Evolutionary conservation across 768 basidiomycete species (phyloP), one percentile per base, ranked within the genome.

Genomic region (Strobilomyces echinocephalus): DNA sequence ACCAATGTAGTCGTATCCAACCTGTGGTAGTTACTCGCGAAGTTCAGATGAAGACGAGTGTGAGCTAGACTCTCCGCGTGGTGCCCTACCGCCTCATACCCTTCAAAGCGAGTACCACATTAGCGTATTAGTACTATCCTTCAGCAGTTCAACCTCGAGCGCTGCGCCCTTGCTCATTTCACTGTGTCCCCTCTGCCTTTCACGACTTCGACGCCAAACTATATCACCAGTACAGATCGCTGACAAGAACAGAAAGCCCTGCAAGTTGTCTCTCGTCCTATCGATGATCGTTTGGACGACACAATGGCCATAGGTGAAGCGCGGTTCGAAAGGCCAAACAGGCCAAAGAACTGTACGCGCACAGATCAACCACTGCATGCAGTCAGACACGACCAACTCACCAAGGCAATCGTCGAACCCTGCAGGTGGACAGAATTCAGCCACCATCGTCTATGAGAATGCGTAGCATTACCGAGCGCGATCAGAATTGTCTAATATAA

Each of bases 391-490:
- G 1, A n/a, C 1, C 11, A 8, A 49, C 63, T 18, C 52, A 78
- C 80, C 81, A 82, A 90, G 63, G n/a, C n/a, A n/a, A n/a, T 91
- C 88, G 60, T 93, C 91, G 63, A 88, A 93, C 1, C 91, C n/a
- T n/a, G n/a, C 91, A 1, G 88, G 87, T 12, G 91, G 91, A 7
- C 87, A 83, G 11, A 95, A 79, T 67, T 94, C 91, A 0, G 88
- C 87, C 88, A 91, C 90, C 85, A 89, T 87, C 0, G 87, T 90
- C 64, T 88, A 84, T 3, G 88, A 83, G 64, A 87, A 90, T 1
- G 91, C 88, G 63, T 89, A 93, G 70, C 90, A 94, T 0, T n/a
- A n/a, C n/a, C n/a, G n/a, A n/a, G n/a, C n/a, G n/a, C n/a, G n/a
- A n/a, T n/a, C n/a, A n/a, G n/a, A n/a, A n/a, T n/a, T n/a, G n/a